Percentiles rank a stretch among this genome's conserved stretches.
phyloP scores from a whole-genome alignment of 169 alveolate genomes.

The Cryptosporidium muris region DNA sequence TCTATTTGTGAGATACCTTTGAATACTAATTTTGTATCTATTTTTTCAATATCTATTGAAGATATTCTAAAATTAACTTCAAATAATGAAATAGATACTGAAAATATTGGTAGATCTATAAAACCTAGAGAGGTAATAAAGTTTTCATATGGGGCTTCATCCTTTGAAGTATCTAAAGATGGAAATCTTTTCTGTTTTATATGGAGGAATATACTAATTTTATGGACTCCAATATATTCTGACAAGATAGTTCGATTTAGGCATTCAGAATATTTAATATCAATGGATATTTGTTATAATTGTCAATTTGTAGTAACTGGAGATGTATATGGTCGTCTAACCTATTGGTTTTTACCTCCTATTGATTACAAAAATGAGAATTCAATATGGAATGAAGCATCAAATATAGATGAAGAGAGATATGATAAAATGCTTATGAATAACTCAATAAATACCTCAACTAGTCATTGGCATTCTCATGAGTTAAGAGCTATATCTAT shows the following conservation, averaged over 20 bases:
- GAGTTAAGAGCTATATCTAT: conserved; percentile 21
- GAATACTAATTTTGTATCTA: too few species aligned
- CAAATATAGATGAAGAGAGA: conserved; percentile 6
- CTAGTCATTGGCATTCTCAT: conserved; percentile 63
- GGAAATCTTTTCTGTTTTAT: conserved; percentile 41
- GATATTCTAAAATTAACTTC: background rate
- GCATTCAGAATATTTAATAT: conserved; percentile 64
- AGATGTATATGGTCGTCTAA: conserved; percentile 65
- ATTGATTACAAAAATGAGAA: conserved; percentile 7
- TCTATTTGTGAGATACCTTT: too few species aligned
- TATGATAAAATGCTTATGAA: conserved; percentile 42
- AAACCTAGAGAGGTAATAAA: background rate
- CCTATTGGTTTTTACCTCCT: conserved; percentile 68
- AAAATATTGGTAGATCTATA: background rate
- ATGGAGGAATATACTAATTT: conserved; percentile 38
- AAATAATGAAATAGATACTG: background rate
- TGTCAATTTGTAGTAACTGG: conserved; percentile 51
- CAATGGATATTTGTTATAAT: conserved; percentile 17
- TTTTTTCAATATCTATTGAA: too few species aligned
- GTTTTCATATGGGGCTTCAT: conserved; percentile 52
- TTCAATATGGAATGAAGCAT: conserved; percentile 50
- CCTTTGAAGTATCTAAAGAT: conserved; percentile 29
- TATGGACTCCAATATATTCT: conserved; percentile 39
- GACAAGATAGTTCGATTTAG: conserved; percentile 57
- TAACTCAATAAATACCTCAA: conserved; percentile 27